Evolutionary conservation across 2,329 filamentous ascomycete genomes (phyloP), one percentile per base, ranked within the genome.

Genomic region (Penicillium sp.): DNA sequence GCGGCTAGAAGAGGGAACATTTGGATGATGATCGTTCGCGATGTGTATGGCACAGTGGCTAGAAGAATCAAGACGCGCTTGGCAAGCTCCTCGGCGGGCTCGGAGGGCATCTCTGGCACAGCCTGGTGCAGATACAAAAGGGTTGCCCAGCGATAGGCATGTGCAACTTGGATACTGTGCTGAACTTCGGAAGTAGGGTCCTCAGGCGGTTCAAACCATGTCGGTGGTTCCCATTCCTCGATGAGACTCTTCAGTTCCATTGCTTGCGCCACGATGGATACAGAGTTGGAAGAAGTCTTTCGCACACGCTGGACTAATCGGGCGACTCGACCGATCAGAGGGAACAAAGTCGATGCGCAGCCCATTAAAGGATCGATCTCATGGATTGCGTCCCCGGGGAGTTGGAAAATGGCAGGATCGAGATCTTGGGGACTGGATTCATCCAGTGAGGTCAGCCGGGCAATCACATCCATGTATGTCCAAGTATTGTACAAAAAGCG

Each of bases 401-500:
- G 69, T 26, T 75, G 72, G n/a, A 76, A 71, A 19, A 68, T 65
- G n/a, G 67, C 63, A 18, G 68, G 10, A 69, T 75, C 45, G 16
- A 80, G 61, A 5, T 80, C 73, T 37, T 77, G 74, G 40, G 83
- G 77, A 11, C 84, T 82, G 21, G 83, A 82, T 31, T 82, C 80
- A 54, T 85, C 83, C 3, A 83, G 72, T 3, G 86, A 86, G 0
- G 86, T 89, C 45, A 90, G 73, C 13, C 87, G 81, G 21, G 87
- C 84, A 58, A 90, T 86, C 24, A 90, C 87, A 67, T 89, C 86
- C 81, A 89, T 87, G 64, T 90, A 90, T 7, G 89, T 80, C 84
- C 86, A 90, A 3, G 84, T 85, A 65, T 89, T 89, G 72, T 85
- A 87, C 16, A 90, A 75, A 62, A 90, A 90, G 51, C 83, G 83